Evolutionary conservation across 768 basidiomycete species (phyloP), one percentile per base, ranked within the genome.

Genomic region (Amanita thiersii): DNA sequence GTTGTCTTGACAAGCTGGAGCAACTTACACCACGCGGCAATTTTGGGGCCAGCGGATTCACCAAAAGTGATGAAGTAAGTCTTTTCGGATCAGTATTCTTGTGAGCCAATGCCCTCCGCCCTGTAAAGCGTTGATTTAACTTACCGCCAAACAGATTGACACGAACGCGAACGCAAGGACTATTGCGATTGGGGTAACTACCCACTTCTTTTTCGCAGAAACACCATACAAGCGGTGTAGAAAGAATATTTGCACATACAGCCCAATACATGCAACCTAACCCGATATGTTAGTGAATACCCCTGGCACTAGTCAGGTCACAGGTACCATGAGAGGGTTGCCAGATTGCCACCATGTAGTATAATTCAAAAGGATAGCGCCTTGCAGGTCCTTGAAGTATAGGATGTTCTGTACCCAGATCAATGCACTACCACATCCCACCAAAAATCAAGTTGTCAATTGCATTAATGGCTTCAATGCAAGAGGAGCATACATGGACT

Each of bases 221-320:
- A 62, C 57, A 17, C 48, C 45, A 41, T 47, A 61, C 18, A 64
- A 53, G 7, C 62, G 56, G 34, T 52, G 52, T 32, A 52, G 55
- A 42, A 59, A 64, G 45, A 55, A 64, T 2, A 46, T 26, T 40
- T 64, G 62, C 19, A 64, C 61, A 41, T 60, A 62, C 14, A 56
- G 29, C 18, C 54, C 58, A 14, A 62, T 57, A n/a, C 47, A 40
- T 8, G 60, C 60, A 6, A 59, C 57, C 62, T 63, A 29, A 25
- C 10, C 10, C 20, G 20, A 20, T 28, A 11, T 25, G 14, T 37
- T 18, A 19, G 18, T 26, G 3, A 8, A 15, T 18, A 7, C 12
- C 14, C 36, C 5, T 28, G 5, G 19, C 19, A 19, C 21, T 23
- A 14, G 15, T 36, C 3, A 14, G 9, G 12, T 43, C 48, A 31